Conservation (phyloP, 805 yeast genomes). For the Wickerhamiella azyma region DNA sequence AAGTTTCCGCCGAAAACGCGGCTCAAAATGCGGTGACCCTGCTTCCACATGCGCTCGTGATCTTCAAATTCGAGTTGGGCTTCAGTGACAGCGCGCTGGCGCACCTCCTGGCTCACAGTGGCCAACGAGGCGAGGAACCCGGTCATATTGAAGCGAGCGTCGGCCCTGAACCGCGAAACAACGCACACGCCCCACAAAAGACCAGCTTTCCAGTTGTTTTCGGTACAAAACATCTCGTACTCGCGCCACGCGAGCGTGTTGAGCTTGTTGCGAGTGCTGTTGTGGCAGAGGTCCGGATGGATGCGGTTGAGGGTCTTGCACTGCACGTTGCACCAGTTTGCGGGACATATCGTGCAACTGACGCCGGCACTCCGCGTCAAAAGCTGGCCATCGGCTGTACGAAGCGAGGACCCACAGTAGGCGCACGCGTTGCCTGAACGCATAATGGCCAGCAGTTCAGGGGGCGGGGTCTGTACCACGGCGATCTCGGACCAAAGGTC, state of each 20-base stretch:
- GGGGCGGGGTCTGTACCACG: slow-evolving; percentile 48
- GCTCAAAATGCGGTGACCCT: slow-evolving; percentile 39
- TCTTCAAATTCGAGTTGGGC: slow-evolving; percentile 27
- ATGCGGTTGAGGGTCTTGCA: slow-evolving; percentile 44
- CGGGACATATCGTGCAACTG: slow-evolving; percentile 43
- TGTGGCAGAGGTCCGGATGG: slow-evolving; percentile 49
- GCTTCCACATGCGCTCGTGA: slow-evolving; percentile 36
- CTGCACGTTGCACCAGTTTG: slow-evolving; percentile 53
- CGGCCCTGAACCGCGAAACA: slow-evolving; percentile 26
- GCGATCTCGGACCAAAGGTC: slow-evolving; percentile 51
- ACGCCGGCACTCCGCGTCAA: slow-evolving; percentile 8
- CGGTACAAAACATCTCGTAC: slow-evolving; percentile 47
- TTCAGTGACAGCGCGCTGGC: slow-evolving; percentile 42
- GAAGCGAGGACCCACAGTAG: slow-evolving; percentile 49
- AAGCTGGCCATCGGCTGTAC: slow-evolving; percentile 17
- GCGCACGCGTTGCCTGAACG: slow-evolving; percentile 55
- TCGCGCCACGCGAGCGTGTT: slow-evolving; percentile 32
- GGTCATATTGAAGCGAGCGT: slow-evolving; percentile 11
- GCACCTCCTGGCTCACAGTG: slow-evolving; percentile 47
- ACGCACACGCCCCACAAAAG: slow-evolving; percentile 48
- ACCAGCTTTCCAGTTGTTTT: slow-evolving; percentile 55
- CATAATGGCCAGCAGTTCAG: slow-evolving; percentile 49
- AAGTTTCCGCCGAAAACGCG: slow-evolving; percentile 31
- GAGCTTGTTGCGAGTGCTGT: slow-evolving; percentile 27
- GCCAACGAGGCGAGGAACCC: slow-evolving; percentile 53